Percentiles rank a stretch among this genome's conserved stretches.
Conservation (phyloP, 1,284 basidiomycete genomes). For the Quambalaria eucalypti region DNA sequence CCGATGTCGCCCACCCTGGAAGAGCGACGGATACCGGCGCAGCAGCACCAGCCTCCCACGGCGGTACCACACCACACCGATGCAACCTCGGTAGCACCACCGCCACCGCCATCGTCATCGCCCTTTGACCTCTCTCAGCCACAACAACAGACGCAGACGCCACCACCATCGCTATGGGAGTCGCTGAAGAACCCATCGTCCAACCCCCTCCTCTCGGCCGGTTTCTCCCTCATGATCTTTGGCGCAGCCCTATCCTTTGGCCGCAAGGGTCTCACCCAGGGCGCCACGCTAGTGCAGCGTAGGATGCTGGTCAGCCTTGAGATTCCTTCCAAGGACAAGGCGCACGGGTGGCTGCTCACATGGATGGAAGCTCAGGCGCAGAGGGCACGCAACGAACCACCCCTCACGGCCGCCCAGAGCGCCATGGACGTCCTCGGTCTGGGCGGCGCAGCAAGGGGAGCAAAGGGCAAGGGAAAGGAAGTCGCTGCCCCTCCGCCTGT, state of each 20-base stretch:
- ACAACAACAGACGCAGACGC: too few species aligned
- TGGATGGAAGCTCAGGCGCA: conserved; percentile 70
- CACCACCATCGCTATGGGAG: not conserved
- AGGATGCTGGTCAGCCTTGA: conserved; percentile 89
- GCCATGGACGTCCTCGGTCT: conserved; percentile 33
- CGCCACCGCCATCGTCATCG: not conserved
- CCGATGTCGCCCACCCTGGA: not conserved
- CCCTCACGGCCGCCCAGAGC: conserved; percentile 12
- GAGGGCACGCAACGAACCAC: not conserved
- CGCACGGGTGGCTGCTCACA: conserved; percentile 92
- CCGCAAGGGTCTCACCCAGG: conserved; percentile 56
- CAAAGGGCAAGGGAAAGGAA: not conserved
- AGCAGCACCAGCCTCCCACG: not conserved
- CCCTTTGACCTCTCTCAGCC: not conserved
- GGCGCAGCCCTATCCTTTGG: conserved; percentile 33
- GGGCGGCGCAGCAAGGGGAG: conserved; percentile 3
- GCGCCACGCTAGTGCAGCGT: conserved; percentile 67
- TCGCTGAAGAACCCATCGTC: conserved; percentile 5
- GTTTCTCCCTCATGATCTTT: conserved; percentile 43
- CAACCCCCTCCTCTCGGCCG: conserved; percentile 43
- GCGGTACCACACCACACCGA: not conserved
- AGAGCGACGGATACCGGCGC: not conserved
- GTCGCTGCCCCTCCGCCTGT: not conserved
- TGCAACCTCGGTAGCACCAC: not conserved
- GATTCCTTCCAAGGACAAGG: conserved; percentile 86